These are phyloP conservation scores for Westerdykella ornata DNA, from an alignment of 2,329 filamentous ascomycete genomes.

Conservation along the genomic window DNA sequence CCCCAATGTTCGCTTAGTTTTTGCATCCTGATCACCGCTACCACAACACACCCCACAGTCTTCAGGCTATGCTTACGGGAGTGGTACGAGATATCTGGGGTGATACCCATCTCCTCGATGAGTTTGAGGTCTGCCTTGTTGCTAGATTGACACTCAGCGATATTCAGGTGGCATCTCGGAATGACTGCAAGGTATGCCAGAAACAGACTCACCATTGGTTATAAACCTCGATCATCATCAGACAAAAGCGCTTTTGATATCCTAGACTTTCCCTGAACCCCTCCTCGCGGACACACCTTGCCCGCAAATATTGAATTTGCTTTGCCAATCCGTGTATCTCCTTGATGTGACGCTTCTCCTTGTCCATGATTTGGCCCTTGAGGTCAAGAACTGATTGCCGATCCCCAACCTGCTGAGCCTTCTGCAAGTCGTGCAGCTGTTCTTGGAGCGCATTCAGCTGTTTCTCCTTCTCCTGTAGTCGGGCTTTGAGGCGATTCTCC, in stretches of 20 bases:
- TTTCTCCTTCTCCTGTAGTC: slow-evolving; percentile 21
- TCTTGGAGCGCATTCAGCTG: slow-evolving; percentile 21
- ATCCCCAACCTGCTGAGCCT: slow-evolving; percentile 25
- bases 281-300: slow-evolving; percentile 72
- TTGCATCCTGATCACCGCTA: slow-evolving; percentile 48
- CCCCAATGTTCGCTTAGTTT: slow-evolving; percentile 47
- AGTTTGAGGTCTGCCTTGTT: slow-evolving; percentile 87
- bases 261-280: slow-evolving; percentile 72
- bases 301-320: slow-evolving; percentile 87
- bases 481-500: slow-evolving; percentile 10
- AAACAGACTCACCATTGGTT: slow-evolving; percentile 71
- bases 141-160: slow-evolving; percentile 45
- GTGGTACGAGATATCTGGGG: slow-evolving; percentile 43
- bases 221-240: slow-evolving; percentile 72
- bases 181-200: slow-evolving; percentile 1
- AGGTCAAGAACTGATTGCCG: slow-evolving; percentile 26
- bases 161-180: neutral
- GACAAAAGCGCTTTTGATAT: slow-evolving; percentile 79
- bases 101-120: slow-evolving; percentile 73
- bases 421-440: slow-evolving; percentile 23
- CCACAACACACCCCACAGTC: slow-evolving; percentile 44
- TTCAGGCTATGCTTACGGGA: slow-evolving; percentile 44
- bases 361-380: slow-evolving; percentile 50
- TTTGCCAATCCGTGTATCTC: slow-evolving; percentile 77
- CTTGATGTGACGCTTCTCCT: slow-evolving; percentile 63